Evolutionary conservation across 2,329 filamentous ascomycete species (phyloP), one percentile per base, ranked within the genome.

Genomic region (Paraphaeosphaeria minitans): DNA sequence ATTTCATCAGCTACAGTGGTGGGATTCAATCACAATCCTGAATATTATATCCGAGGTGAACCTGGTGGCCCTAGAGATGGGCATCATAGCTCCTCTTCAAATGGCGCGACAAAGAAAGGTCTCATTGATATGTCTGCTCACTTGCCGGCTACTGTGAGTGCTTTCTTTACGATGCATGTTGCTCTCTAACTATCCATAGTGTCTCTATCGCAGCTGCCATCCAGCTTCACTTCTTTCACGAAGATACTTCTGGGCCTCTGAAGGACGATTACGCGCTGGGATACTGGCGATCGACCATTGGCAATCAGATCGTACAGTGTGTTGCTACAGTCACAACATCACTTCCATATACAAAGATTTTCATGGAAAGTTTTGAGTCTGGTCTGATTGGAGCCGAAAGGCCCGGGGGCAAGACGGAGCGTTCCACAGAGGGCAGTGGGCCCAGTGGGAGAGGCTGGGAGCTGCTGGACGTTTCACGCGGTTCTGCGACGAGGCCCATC

Each of bases 331-430:
- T 69, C 7, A 72, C 71, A 14, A 68, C 68, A 9, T 71, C 66
- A 51, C 61, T 73, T 16, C 67, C 70, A 1, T 73, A 71, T 56
- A 65, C 67, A 27, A 72, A 69, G 33, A 60, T 69, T 2, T 70
- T 73, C 48, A 65, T 74, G 63, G 56, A 61, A 37, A 63, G 64
- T 35, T 51, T 66, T 7, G 64, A 66, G 37, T 66, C 64, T 7
- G 60, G 64, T 9, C 37, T 60, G 16, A 58, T 64, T 24, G 58
- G 60, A 14, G 56, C 59, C 4, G 64, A 64, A 22, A 56, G 64
- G 46, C 19, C 46, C 12, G 12, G 50, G 10, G 24, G 56, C 9
- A 49, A 43, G 33, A 31, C 21, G 16, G 56, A 54, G 21, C 48
- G 43, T 21, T 53, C 51, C 8, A 53, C 51, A 3, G 24, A 53